phyloP scores from a whole-genome alignment of 2,329 filamentous ascomycete genomes.

The Penicillium sp. region DNA sequence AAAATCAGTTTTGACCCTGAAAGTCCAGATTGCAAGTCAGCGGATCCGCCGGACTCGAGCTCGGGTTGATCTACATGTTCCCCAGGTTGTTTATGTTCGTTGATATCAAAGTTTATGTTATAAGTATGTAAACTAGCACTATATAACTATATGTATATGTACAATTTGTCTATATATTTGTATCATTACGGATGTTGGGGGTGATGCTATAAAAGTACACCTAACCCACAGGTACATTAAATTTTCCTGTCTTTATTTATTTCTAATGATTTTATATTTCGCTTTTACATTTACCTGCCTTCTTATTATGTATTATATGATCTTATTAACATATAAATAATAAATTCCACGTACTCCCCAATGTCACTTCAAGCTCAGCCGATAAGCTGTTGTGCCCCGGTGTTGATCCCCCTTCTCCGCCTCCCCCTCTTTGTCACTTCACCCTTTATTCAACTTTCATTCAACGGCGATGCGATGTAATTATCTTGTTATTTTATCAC shows the following conservation, averaged over 20 bases:
- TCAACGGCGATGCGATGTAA: conserved; percentile 33
- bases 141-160: too few species aligned
- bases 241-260: background rate
- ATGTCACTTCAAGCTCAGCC: conserved; percentile 3
- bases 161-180: background rate
- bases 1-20: conserved; percentile 2
- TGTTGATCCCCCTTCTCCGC: conserved; percentile 20
- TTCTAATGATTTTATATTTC: background rate
- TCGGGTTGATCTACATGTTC: conserved; percentile 7
- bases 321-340: background rate
- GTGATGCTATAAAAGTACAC: background rate
- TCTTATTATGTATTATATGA: background rate
- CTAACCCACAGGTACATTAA: background rate
- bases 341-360: background rate
- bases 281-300: background rate
- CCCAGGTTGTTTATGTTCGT: too few species aligned
- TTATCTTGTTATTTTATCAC: conserved; percentile 18
- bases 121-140: too few species aligned
- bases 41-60: conserved; percentile 6
- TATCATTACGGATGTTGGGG: background rate
- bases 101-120: too few species aligned
- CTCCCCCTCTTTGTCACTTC: conserved; percentile 17
- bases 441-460: conserved; percentile 6
- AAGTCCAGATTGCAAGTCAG: conserved; percentile 6
- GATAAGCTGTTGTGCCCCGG: conserved; percentile 11